These are phyloP conservation scores for Collybia sp. DNA, from an alignment of 768 basidiomycete species.

Conservation along the genomic window DNA sequence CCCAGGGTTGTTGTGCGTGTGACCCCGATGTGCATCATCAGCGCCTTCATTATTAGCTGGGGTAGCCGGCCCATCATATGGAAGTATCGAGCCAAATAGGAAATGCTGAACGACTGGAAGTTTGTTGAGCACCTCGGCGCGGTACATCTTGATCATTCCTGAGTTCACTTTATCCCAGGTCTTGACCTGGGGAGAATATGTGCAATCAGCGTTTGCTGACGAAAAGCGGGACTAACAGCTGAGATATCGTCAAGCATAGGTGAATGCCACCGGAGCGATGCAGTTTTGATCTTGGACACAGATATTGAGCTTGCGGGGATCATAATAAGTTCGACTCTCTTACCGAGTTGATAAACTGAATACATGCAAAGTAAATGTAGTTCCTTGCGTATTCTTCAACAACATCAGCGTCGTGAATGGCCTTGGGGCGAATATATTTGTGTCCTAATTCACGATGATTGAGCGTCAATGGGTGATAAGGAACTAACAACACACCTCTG, in stretches of 20 bases:
- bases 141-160: conserved; percentile 98
- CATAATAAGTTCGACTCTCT: conserved; percentile 13
- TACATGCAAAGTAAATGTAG: conserved; percentile 97
- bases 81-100: conserved; percentile 80
- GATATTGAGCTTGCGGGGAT: background rate
- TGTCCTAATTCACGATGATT: conserved; percentile 50
- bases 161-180: conserved; percentile 96
- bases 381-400: conserved; percentile 88
- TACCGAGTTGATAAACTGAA: conserved; percentile 95
- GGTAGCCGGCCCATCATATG: conserved; percentile 57
- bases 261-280: conserved; percentile 94
- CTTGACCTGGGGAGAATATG: conserved; percentile 48
- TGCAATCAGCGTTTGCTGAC: background rate
- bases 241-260: conserved; percentile 99
- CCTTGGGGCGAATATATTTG: conserved; percentile 86
- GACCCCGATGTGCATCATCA: conserved; percentile 43
- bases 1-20: conserved; percentile 42
- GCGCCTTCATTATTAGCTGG: conserved; percentile 17
- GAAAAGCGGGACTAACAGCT: conserved; percentile 39
- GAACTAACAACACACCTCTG: conserved; percentile 32
- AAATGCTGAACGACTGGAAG: conserved; percentile 97
- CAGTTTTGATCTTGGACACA: conserved; percentile 80
- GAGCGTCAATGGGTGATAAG: background rate
- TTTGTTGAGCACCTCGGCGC: conserved; percentile 90
- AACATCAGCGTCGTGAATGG: conserved; percentile 88